Conservation (phyloP, 768 basidiomycete genomes). For the Suillus sp. region DNA sequence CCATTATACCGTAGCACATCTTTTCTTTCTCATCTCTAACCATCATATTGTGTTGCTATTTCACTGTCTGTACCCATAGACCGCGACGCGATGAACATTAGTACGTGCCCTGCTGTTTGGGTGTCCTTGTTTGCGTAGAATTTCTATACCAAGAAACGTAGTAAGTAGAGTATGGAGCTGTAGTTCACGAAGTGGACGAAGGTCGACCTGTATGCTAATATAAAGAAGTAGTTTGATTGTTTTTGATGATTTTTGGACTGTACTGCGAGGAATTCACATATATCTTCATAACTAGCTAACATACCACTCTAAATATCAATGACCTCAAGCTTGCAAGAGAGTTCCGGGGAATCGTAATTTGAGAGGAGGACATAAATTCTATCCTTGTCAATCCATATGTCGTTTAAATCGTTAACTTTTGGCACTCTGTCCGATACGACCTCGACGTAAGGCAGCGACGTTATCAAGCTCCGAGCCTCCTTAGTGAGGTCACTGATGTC, state of each 20-base stretch:
- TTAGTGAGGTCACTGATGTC: not conserved
- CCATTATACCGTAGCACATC: constrained; percentile 7
- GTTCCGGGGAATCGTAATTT: not conserved
- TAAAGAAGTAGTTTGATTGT: constrained; percentile 4
- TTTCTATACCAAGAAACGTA: constrained; percentile 26
- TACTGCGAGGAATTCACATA: not conserved
- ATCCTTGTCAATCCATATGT: not conserved
- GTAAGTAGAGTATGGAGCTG: constrained; percentile 5
- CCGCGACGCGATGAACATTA: constrained; percentile 14
- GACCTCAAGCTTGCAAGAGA: not conserved
- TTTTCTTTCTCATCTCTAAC: constrained; percentile 3
- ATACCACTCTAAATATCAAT: not conserved
- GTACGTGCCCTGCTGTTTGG: constrained; percentile 1
- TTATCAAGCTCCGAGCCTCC: not conserved
- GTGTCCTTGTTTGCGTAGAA: constrained; percentile 14
- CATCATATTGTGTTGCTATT: constrained; percentile 14
- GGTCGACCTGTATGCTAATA: constrained; percentile 11
- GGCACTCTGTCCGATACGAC: not conserved
- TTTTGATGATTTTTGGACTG: not conserved
- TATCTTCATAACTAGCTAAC: not conserved
- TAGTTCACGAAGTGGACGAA: constrained; percentile 4
- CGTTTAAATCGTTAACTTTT: not conserved
- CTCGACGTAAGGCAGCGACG: not conserved
- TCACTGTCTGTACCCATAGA: constrained; percentile 10
- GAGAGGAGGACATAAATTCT: not conserved